A percentile compares a stretch with the other conserved stretches of the same genome.
phyloP scores from a whole-genome alignment of 169 alveolate genomes.

The Plasmodium fragile region DNA sequence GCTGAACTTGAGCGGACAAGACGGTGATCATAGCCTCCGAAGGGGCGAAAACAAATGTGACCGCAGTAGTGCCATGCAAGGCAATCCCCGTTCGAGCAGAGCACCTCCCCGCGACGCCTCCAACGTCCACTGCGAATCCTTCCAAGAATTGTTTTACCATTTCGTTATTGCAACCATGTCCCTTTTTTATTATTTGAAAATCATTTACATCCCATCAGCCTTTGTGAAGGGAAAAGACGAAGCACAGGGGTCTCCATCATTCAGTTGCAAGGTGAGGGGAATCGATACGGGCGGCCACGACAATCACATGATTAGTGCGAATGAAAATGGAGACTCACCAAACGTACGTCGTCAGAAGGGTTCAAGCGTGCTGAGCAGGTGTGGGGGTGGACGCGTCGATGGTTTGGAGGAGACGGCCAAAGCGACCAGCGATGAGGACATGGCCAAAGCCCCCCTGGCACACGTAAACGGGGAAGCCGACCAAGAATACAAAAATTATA shows the following conservation, averaged over 20 bases:
- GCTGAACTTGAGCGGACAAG: neutral
- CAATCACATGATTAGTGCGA: neutral
- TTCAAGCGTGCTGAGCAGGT: neutral
- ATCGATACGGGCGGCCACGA: neutral
- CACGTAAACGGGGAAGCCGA: neutral
- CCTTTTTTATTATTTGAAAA: slow-evolving; percentile 55
- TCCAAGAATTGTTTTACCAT: slow-evolving; percentile 53
- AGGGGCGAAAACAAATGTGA: neutral
- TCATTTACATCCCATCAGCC: slow-evolving; percentile 46
- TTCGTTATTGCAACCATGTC: slow-evolving; percentile 50
- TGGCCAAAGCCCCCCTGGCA: neutral
- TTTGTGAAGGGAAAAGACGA: slow-evolving; percentile 37
- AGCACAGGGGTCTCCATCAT: neutral
- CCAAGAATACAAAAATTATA: slow-evolving; percentile 33
- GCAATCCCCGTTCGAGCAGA: neutral
- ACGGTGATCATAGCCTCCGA: neutral
- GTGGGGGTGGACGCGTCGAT: neutral
- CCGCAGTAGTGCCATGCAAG: neutral
- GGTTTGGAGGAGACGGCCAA: neutral
- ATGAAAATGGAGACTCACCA: neutral
- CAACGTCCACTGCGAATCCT: slow-evolving; percentile 16
- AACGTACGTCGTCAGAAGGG: neutral
- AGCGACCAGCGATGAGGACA: neutral
- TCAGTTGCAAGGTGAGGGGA: neutral
- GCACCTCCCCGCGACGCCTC: neutral